Percentiles rank a stretch among this genome's conserved stretches.
These are phyloP conservation scores for Sicyos baderoa DNA, from an alignment of 306 rosid genomes.

Conservation along the genomic window DNA sequence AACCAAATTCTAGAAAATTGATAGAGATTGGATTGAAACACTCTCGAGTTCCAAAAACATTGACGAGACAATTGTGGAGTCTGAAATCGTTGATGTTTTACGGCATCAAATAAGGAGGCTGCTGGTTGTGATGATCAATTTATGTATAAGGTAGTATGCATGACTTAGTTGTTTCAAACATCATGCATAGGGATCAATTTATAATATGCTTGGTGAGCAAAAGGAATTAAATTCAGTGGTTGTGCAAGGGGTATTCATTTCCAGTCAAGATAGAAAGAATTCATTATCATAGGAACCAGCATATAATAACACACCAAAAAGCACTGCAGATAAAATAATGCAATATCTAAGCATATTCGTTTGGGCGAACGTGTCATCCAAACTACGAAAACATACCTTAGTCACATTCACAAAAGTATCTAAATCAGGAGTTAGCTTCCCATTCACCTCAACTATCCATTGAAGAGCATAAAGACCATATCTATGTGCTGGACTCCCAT, in stretches of 20 bases:
- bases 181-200: too few species aligned
- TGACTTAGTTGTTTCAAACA: not conserved
- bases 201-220: not conserved
- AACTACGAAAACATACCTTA: conserved; percentile 40
- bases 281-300: not conserved
- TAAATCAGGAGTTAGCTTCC: conserved; percentile 73
- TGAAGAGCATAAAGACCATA: conserved; percentile 93
- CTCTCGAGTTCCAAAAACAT: not conserved
- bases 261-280: not conserved
- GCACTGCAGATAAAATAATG: not conserved
- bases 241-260: not conserved
- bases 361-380: not conserved
- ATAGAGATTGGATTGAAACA: not conserved
- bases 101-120: not conserved
- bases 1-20: not conserved
- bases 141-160: not conserved
- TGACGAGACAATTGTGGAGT: not conserved
- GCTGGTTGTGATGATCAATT: not conserved
- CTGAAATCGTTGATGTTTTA: not conserved
- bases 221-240: not conserved
- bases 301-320: not conserved
- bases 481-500: conserved; percentile 93
- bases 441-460: conserved; percentile 91
- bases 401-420: conserved; percentile 70
- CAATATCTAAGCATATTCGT: not conserved